Base-by-base conservation (phyloP, 129 eudicot species). In the Centaurea solstitialis region DNA sequence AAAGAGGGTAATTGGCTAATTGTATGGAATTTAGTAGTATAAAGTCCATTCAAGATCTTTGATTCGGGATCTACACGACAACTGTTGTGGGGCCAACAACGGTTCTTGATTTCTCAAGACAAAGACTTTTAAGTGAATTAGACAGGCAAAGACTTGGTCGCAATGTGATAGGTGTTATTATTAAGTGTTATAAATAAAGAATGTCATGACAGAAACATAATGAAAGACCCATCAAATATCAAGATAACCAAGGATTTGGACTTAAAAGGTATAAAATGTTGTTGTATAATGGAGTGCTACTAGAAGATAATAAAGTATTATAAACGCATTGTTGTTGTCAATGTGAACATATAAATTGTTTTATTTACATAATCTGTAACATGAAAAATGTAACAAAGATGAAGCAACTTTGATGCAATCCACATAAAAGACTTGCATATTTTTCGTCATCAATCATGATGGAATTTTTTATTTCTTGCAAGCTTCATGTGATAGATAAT, bases 31-130 rank as follows among this genome's bases (percentile, higher is more conserved):
- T 70, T 70, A 21, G 9, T 18, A 47, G 13, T 9, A 65, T 39
- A 20, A 70, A 83, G 35, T 37, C 75, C 33, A 66, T 20, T 79
- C 21, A 18, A 74, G 61, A 57, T 50, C 39, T n/a, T 82, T 7
- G 76, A 69, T 53, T 7, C 24, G n/a, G 50, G 76, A 53, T 76
- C 72, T 69, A 82, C 37, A 72, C n/a, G 72, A 80, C 81, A 79
- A 79, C 87, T 74, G 77, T 62, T 85, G 75, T 85, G 87, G 85
- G 87, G 78, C 81, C 87, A 80, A 75, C 77, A 80, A 68, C 67
- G 39, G 67, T 71, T 75, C 72, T 41, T 59, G 61, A 43, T 79
- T 84, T 79, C 81, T 41, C 6, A 20, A 62, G 78, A 68, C 81
- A 70, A 75, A 57, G 81, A 75, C 84, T 84, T 70, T 82, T 57